Base-by-base conservation (phyloP, 108 stramenopile species). In the Conticribra weissflogii region DNA sequence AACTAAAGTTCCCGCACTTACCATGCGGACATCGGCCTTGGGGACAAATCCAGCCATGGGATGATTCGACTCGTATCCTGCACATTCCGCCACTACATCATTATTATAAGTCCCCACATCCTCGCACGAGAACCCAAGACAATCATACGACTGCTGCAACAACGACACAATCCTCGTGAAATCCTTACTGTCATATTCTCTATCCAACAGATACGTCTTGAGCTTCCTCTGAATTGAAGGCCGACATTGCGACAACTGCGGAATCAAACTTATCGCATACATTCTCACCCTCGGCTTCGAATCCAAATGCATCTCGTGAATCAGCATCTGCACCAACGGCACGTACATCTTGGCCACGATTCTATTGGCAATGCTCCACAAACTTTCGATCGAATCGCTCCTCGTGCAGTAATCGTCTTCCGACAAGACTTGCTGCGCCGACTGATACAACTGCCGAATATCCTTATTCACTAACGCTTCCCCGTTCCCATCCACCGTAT, bases 221-320 rank as follows among this genome's bases (percentile, higher is more conserved):
- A 94, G 74, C n/a, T 79, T 79, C 23, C 81, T 68, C 54, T 83
- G 91, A 18, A 77, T 68, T 51, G 83, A 87, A 31, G 89, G 78
- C 15, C 83, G 79, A 59, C 93, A 94, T 66, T 90, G 87, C 1
- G 88, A 78, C 19, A 90, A 68, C 74, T 94, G 93, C 7, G 93
- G 93, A 28, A 94, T 70, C 14, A 94, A 21, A 25, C 88, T 88
- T 50, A 55, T 68, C 17, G 86, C 74, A 72, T 90, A 92, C 55
- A 94, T 59, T 22, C 62, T 32, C 0, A 86, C 83, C 41, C 57
- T 59, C 14, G 44, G 23, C 15, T 49, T 30, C 51, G 90, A 73
- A 47, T 84, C 58, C 27, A 81, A 63, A 34, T 76, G 47, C 22
- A 86, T 77, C 80, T 79, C 33, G 55, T 86, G 19, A 62, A 94